Percentiles rank a stretch among this genome's conserved stretches.
These are phyloP conservation scores for Myxozyma monticola DNA, from an alignment of 805 yeast species.

Conservation along the genomic window DNA sequence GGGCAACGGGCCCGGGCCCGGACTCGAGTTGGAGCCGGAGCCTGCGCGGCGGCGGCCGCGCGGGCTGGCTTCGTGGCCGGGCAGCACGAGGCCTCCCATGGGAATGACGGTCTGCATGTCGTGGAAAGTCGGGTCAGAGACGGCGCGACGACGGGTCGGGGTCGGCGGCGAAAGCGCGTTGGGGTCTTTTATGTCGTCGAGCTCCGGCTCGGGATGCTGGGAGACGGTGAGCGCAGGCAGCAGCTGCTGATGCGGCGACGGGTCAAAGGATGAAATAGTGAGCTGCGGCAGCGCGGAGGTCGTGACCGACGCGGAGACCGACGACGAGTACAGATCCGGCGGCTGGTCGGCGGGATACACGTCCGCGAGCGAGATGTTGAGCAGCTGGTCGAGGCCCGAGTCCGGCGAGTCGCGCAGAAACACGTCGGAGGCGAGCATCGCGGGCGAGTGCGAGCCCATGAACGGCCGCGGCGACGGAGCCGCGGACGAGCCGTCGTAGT, in stretches of 20 bases:
- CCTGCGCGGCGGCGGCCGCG: conserved; percentile 1
- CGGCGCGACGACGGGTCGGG: not conserved
- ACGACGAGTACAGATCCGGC: conserved; percentile 2
- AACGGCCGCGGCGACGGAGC: not conserved
- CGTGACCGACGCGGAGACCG: not conserved
- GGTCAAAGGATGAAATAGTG: conserved; percentile 5
- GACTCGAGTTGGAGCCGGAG: not conserved
- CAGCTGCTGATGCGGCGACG: not conserved
- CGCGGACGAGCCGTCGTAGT: conserved; percentile 1
- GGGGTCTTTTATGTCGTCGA: no score
- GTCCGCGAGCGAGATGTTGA: conserved; percentile 16
- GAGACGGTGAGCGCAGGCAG: not conserved
- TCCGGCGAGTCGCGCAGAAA: no score
- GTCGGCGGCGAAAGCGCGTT: conserved; percentile 10
- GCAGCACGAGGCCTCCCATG: not conserved
- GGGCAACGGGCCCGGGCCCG: not conserved
- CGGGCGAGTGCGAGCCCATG: not conserved
- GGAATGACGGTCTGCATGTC: not conserved
- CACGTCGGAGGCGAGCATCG: not conserved
- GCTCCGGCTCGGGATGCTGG: not conserved
- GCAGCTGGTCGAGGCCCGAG: conserved; percentile 15
- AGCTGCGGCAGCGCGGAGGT: conserved; percentile 10
- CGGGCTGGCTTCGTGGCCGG: not conserved
- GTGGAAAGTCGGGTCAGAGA: not conserved
- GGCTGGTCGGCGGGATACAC: not conserved